Conservation (phyloP, 2,329 filamentous ascomycete genomes). For the Penicillium sclerotigenum region DNA sequence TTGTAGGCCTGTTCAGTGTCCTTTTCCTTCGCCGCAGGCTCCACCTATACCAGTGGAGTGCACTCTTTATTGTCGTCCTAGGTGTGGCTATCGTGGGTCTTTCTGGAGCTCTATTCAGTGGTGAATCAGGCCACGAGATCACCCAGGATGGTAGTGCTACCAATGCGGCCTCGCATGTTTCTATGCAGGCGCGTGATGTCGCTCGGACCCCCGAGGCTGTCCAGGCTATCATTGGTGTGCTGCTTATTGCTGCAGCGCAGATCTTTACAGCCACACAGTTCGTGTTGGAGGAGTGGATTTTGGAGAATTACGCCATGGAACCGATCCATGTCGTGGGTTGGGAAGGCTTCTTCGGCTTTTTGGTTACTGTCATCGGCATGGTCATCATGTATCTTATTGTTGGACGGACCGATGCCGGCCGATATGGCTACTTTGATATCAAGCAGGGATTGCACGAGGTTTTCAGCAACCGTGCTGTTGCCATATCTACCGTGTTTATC, state of each 20-base stretch:
- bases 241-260: slow-evolving; percentile 89
- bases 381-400: slow-evolving; percentile 72
- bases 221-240: slow-evolving; percentile 73
- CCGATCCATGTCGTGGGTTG: slow-evolving; percentile 91
- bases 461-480: slow-evolving; percentile 66
- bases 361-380: slow-evolving; percentile 75
- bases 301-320: slow-evolving; percentile 74
- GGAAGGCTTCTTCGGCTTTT: slow-evolving; percentile 91
- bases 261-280: slow-evolving; percentile 97
- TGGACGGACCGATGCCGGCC: slow-evolving; percentile 70
- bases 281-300: slow-evolving; percentile 89
- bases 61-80: slow-evolving; percentile 77
- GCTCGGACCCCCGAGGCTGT: slow-evolving; percentile 56
- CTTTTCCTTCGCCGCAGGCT: slow-evolving; percentile 79
- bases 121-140: slow-evolving; percentile 45
- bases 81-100: slow-evolving; percentile 89
- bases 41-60: slow-evolving; percentile 86
- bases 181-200: slow-evolving; percentile 42
- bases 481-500: slow-evolving; percentile 77
- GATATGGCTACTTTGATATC: slow-evolving; percentile 84
- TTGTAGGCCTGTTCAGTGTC: slow-evolving; percentile 93
- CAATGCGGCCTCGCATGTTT: slow-evolving; percentile 37
- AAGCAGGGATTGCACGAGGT: slow-evolving; percentile 81
- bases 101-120: slow-evolving; percentile 76
- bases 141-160: slow-evolving; percentile 28